Evolutionary conservation across 2,329 filamentous ascomycete species (phyloP).

Genomic region (Chaetomiaceae sp.): DNA sequence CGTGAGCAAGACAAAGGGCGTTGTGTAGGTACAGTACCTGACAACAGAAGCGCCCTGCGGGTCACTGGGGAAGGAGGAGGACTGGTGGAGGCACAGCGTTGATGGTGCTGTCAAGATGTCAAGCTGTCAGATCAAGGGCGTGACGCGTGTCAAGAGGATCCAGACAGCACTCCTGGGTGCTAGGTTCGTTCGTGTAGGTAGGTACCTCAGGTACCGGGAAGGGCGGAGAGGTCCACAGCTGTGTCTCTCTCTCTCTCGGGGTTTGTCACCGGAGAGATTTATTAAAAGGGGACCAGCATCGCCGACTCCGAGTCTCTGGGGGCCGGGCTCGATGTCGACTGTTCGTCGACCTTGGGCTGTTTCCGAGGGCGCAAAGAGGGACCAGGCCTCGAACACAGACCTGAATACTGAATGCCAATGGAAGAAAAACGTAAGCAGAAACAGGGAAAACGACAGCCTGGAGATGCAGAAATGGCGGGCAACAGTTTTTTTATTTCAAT

Average conservation of each 20-base stretch:
- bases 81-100: no score
- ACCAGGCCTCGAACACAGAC: no score
- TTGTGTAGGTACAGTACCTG: background rate
- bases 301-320: background rate
- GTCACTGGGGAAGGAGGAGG: background rate
- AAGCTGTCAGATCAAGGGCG: constrained; percentile 18
- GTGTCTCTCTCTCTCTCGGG: no score
- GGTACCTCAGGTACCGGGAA: background rate
- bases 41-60: background rate
- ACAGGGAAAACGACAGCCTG: background rate
- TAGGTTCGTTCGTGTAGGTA: no score
- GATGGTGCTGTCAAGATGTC: constrained; percentile 9
- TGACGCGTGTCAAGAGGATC: constrained; percentile 4
- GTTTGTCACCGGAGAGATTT: background rate
- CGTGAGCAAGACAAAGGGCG: constrained; percentile 12
- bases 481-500: constrained; percentile 18
- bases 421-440: constrained; percentile 10
- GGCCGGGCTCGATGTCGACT: background rate
- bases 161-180: constrained; percentile 7
- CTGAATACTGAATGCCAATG: no score
- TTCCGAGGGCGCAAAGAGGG: no score
- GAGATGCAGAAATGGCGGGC: constrained; percentile 1
- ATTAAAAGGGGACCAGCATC: background rate
- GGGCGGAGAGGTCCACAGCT: background rate
- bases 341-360: no score